Evolutionary conservation across 2,329 filamentous ascomycete species (phyloP), one percentile per base, ranked within the genome.

Genomic region (Fusarium tricinctum): DNA sequence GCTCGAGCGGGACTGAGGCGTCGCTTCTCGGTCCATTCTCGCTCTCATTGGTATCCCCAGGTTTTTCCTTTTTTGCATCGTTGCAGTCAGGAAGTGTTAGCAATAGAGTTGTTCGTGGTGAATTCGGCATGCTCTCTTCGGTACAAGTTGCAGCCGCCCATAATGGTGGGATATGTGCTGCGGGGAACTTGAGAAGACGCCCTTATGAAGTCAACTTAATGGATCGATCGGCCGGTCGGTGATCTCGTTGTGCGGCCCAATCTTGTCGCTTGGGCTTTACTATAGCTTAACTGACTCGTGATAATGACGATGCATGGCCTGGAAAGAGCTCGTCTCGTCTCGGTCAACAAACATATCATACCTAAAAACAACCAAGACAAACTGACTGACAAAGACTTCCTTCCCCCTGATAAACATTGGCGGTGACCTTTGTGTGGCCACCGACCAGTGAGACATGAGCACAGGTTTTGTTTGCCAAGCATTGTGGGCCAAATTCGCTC

Each of bases 21-120:
- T 71, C 72, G 72, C 72, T 74, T 74, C 68, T 74, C 72, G 72
- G 72, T 19, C 54, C 50, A 60, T 40, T 54, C 50, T 58, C 39
- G n/a, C 19, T 72, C 68, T 72, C 61, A 74, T 74, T 74, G 72
- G 72, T 68, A 74, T 73, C 71, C 71, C 72, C 70, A 59, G 68
- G 39, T 71, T 73, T 70, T 70, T 66, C 28, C 51, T 44, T 26
- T 53, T 22, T 47, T 46, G 46, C 28, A 30, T 35, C 26, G 42
- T 55, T 44, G 53, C 53, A 39, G 45, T 50, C 45, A 55, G 23
- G 35, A 42, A 55, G 35, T 28, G 63, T 15, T 38, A 44, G n/a
- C 52, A 53, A 69, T 46, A 59, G 23, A 43, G 42, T 56, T 63
- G 20, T 28, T n/a, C 5, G 43, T 33, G 38, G 30, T 40, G 47